Conservation (phyloP, 2,329 filamentous ascomycete genomes). For the Mycocentrospora acerina region DNA sequence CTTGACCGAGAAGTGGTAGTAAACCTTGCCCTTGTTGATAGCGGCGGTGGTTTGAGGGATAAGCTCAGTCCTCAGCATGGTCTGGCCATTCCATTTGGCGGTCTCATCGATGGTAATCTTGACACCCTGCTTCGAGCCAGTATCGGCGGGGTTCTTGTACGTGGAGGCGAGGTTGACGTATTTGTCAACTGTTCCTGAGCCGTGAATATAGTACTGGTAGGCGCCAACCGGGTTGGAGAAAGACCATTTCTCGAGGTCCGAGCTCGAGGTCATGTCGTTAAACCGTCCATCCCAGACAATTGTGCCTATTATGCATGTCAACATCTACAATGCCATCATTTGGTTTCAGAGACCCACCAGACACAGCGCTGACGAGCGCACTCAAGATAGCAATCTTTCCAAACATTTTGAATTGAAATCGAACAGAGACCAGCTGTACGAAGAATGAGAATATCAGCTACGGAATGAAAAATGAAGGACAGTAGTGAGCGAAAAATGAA, state of each 20-base stretch:
- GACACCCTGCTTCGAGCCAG: slow-evolving; percentile 61
- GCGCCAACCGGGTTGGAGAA: slow-evolving; percentile 67
- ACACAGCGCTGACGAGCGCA: slow-evolving; percentile 36
- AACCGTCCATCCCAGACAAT: slow-evolving; percentile 67
- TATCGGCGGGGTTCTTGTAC: slow-evolving; percentile 67
- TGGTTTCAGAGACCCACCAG: slow-evolving; percentile 16
- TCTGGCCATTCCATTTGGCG: slow-evolving; percentile 69
- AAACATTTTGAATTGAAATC: slow-evolving; percentile 30
- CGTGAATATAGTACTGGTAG: slow-evolving; percentile 79
- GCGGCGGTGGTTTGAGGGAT: slow-evolving; percentile 69
- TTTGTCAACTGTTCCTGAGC: slow-evolving; percentile 55
- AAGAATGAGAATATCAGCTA: slow-evolving; percentile 14
- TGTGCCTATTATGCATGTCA: slow-evolving; percentile 35
- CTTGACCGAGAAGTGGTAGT: slow-evolving; percentile 72
- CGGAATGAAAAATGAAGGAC: slow-evolving; percentile 21
- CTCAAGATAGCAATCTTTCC: slow-evolving; percentile 32
- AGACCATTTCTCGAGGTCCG: slow-evolving; percentile 63
- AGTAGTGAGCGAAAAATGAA: slow-evolving; percentile 23
- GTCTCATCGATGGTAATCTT: slow-evolving; percentile 68
- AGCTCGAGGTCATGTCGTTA: slow-evolving; percentile 58
- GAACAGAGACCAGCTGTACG: slow-evolving; percentile 27
- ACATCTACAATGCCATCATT: background rate
- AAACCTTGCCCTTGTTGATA: slow-evolving; percentile 66
- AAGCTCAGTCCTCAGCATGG: slow-evolving; percentile 71
- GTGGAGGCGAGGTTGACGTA: slow-evolving; percentile 63